Conservation (phyloP, 768 basidiomycete genomes). For the Tricholomella constricta region DNA sequence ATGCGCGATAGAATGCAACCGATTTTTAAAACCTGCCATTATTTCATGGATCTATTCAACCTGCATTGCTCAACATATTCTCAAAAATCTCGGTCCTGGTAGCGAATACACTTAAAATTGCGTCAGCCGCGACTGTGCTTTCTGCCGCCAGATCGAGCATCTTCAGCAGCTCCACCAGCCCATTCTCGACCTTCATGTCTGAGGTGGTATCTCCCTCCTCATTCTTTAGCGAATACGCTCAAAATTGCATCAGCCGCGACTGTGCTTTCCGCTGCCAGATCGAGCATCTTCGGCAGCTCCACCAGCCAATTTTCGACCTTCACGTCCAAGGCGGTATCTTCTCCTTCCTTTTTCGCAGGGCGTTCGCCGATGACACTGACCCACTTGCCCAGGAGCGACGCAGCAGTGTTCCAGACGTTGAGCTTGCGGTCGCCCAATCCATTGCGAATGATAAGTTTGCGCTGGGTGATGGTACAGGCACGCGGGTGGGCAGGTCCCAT, state of each 20-base stretch:
- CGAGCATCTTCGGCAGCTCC: slow-evolving; percentile 44
- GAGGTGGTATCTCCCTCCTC: slow-evolving; percentile 25
- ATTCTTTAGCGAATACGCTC: slow-evolving; percentile 64
- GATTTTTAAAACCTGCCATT: too few species aligned
- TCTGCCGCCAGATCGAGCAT: slow-evolving; percentile 61
- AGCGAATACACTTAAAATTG: slow-evolving; percentile 71
- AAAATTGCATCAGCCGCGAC: slow-evolving; percentile 76
- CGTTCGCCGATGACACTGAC: slow-evolving; percentile 54
- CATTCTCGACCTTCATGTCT: slow-evolving; percentile 23
- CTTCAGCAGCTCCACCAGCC: slow-evolving; percentile 22
- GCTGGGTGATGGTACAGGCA: slow-evolving; percentile 65
- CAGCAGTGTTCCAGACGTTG: slow-evolving; percentile 70
- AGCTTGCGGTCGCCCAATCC: slow-evolving; percentile 88
- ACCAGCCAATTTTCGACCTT: slow-evolving; percentile 24
- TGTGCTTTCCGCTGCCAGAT: slow-evolving; percentile 52
- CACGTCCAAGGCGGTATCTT: slow-evolving; percentile 22
- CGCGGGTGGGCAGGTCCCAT: slow-evolving; percentile 66
- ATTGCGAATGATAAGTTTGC: slow-evolving; percentile 76
- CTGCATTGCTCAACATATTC: too few species aligned
- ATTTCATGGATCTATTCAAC: too few species aligned
- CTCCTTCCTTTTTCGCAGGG: slow-evolving; percentile 35
- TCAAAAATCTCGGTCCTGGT: slow-evolving; percentile 67
- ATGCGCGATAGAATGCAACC: too few species aligned
- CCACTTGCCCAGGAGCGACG: slow-evolving; percentile 74
- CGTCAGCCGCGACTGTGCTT: slow-evolving; percentile 69